Evolutionary conservation across 495 filamentous ascomycete species (phyloP).

Genomic region (Talaromyces stipitatus): DNA sequence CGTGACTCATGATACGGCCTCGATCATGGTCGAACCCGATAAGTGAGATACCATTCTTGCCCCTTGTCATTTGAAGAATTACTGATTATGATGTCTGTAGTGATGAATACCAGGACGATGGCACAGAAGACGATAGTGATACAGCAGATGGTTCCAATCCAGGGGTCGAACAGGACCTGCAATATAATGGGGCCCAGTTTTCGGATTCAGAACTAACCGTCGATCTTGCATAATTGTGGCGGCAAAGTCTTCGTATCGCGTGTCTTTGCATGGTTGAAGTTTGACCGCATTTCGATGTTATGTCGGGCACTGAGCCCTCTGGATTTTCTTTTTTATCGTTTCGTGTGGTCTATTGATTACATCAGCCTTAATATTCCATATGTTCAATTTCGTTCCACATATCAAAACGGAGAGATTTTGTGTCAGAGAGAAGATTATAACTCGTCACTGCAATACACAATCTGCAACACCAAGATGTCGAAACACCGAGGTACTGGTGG

Average conservation of each 20-base stretch:
- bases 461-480: slow-evolving; percentile 7
- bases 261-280: no score
- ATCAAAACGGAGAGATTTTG: neutral
- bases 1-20: neutral
- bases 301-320: neutral
- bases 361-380: neutral
- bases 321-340: neutral
- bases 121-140: no score
- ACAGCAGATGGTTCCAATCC: no score
- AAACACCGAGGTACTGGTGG: slow-evolving; percentile 7
- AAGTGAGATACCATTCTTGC: neutral
- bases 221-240: no score
- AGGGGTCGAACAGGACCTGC: no score
- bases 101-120: neutral
- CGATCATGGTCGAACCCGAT: neutral
- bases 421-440: slow-evolving; percentile 27
- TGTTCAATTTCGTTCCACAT: neutral
- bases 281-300: no score
- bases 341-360: neutral
- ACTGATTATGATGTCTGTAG: neutral
- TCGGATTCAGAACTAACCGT: no score
- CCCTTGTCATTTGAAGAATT: neutral
- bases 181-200: no score
- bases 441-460: slow-evolving; percentile 17
- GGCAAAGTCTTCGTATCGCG: no score